Evolutionary conservation across 768 basidiomycete species (phyloP).

Genomic region (Mycena crocata): DNA sequence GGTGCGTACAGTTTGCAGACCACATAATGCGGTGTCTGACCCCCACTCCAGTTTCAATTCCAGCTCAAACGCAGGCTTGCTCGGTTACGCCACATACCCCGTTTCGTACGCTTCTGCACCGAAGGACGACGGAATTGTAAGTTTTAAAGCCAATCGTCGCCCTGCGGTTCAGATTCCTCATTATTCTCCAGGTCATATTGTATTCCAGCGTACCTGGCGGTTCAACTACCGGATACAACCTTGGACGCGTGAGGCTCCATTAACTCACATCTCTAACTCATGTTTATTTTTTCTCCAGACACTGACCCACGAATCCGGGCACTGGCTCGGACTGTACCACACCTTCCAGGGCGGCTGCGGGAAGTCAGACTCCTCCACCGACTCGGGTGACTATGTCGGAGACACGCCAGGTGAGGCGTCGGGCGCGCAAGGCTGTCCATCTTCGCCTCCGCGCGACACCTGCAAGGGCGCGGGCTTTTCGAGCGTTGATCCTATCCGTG

Average conservation of each 20-base stretch:
- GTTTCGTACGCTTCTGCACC: constrained; percentile 42
- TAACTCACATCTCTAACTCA: neutral
- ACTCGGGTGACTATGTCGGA: constrained; percentile 38
- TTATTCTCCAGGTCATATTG: constrained; percentile 24
- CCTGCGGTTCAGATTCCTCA: neutral
- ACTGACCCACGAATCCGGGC: constrained; percentile 68
- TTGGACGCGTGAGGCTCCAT: constrained; percentile 2
- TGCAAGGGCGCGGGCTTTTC: constrained; percentile 32
- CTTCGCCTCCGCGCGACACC: constrained; percentile 26
- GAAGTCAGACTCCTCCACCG: constrained; percentile 40
- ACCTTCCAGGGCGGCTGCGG: constrained; percentile 59
- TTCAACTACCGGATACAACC: too few species aligned
- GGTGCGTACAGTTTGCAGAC: too few species aligned
- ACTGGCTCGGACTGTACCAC: constrained; percentile 71
- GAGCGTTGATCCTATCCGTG: constrained; percentile 48
- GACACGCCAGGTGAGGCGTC: constrained; percentile 44
- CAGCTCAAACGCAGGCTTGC: constrained; percentile 54
- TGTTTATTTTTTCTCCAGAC: constrained; percentile 43
- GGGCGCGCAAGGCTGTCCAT: constrained; percentile 47
- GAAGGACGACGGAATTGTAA: neutral
- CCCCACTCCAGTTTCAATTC: constrained; percentile 45
- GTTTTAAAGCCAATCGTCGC: neutral
- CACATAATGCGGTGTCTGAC: neutral
- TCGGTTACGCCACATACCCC: constrained; percentile 69
- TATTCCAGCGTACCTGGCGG: too few species aligned